These are phyloP conservation scores for Neurospora sp. DNA, from an alignment of 495 filamentous ascomycete species.

Conservation along the genomic window DNA sequence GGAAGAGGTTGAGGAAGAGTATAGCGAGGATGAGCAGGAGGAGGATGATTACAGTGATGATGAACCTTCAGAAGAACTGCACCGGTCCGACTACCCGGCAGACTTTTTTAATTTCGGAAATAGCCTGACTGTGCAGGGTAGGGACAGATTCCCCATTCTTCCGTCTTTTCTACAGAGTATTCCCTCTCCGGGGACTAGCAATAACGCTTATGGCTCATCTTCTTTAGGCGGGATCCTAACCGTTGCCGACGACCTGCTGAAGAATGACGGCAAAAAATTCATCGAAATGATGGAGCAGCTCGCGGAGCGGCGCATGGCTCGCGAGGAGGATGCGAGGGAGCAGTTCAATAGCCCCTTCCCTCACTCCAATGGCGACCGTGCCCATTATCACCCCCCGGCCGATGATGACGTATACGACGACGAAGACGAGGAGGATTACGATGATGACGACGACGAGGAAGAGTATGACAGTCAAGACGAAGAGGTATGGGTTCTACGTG, in stretches of 20 bases:
- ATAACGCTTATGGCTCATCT: slow-evolving; percentile 34
- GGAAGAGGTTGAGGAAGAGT: slow-evolving; percentile 26
- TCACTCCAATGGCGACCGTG: slow-evolving; percentile 35
- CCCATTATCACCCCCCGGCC: slow-evolving; percentile 43
- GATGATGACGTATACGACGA: slow-evolving; percentile 68
- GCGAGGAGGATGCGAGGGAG: slow-evolving; percentile 83
- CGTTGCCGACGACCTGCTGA: slow-evolving; percentile 93
- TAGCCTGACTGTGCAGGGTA: slow-evolving; percentile 94
- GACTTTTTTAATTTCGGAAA: slow-evolving; percentile 98
- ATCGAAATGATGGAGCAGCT: slow-evolving; percentile 99
- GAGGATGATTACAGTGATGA: slow-evolving; percentile 45
- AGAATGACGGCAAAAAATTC: slow-evolving; percentile 99
- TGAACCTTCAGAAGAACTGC: slow-evolving; percentile 45
- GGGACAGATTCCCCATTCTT: slow-evolving; percentile 32
- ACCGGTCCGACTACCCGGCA: slow-evolving; percentile 54
- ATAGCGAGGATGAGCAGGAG: slow-evolving; percentile 42
- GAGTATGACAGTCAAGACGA: slow-evolving; percentile 84
- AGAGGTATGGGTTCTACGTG: slow-evolving; percentile 34
- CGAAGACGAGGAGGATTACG: slow-evolving; percentile 50
- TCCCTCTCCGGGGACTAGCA: slow-evolving; percentile 23
- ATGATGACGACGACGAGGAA: slow-evolving; percentile 82
- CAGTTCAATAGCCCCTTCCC: slow-evolving; percentile 54
- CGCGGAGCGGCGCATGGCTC: slow-evolving; percentile 91
- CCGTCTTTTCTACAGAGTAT: slow-evolving; percentile 27
- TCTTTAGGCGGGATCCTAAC: slow-evolving; percentile 89